These are phyloP conservation scores for Pezizomycotina sp. DNA, from an alignment of 2,329 filamentous ascomycete genomes.

Conservation along the genomic window DNA sequence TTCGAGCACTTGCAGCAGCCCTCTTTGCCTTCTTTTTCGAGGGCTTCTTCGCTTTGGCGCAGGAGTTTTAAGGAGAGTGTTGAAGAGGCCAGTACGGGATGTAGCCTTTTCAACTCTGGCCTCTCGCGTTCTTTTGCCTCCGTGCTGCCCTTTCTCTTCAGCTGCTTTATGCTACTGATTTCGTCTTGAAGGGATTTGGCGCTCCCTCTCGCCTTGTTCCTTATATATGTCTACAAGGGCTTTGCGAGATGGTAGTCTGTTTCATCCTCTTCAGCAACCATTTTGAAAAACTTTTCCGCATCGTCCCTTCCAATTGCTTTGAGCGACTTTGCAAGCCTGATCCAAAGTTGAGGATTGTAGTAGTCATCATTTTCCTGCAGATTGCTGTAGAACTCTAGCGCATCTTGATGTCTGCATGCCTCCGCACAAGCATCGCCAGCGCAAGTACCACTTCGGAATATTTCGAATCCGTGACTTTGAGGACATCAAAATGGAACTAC, in stretches of 20 bases:
- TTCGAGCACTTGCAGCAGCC: too few species aligned
- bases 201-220: too few species aligned
- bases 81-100: too few species aligned
- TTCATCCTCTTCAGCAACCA: conserved; percentile 55
- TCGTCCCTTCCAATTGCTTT: conserved; percentile 45
- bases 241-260: too few species aligned
- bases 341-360: conserved; percentile 37
- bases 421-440: conserved; percentile 43
- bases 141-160: conserved; percentile 59
- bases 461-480: conserved; percentile 46
- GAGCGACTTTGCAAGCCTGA: conserved; percentile 52
- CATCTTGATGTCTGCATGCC: conserved; percentile 37
- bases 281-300: conserved; percentile 62
- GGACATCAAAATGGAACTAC: conserved; percentile 49
- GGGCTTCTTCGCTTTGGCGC: too few species aligned
- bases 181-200: too few species aligned
- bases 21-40: too few species aligned
- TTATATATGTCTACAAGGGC: too few species aligned
- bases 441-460: conserved; percentile 70
- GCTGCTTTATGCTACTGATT: conserved; percentile 58
- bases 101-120: conserved; percentile 21
- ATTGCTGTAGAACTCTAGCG: conserved; percentile 41
- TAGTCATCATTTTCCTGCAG: conserved; percentile 36
- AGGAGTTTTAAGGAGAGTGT: too few species aligned
- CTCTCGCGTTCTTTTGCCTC: conserved; percentile 30